Evolutionary conservation across 352 stramenopile species (phyloP).

Genomic region (Phytophthora idaei): DNA sequence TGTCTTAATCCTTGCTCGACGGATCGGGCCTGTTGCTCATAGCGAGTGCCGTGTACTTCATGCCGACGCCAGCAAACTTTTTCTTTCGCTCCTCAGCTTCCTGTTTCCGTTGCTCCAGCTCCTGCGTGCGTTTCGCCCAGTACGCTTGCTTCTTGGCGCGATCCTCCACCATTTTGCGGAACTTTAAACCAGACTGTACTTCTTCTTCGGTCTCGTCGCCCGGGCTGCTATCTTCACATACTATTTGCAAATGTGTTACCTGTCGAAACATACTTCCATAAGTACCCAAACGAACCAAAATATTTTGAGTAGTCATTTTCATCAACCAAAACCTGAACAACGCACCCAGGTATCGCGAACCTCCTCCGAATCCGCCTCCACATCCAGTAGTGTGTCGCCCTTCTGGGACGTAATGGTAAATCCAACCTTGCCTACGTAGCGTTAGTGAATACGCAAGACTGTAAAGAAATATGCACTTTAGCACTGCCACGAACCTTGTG

Average conservation of each 20-base stretch:
- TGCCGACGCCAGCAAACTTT: conserved; percentile 66
- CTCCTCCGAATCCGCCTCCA: conserved; percentile 74
- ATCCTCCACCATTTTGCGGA: conserved; percentile 81
- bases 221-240: conserved; percentile 62
- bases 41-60: conserved; percentile 86
- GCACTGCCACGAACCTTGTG: conserved; percentile 40
- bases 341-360: conserved; percentile 70
- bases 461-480: not conserved
- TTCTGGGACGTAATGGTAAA: conserved; percentile 67
- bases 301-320: not conserved
- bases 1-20: conserved; percentile 21
- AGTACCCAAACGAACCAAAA: not conserved
- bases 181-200: conserved; percentile 47
- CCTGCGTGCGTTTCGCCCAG: conserved; percentile 76
- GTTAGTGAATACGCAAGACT: not conserved
- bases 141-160: conserved; percentile 78
- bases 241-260: conserved; percentile 74
- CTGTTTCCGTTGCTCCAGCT: conserved; percentile 74
- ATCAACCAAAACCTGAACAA: not conserved
- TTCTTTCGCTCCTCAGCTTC: conserved; percentile 85
- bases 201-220: conserved; percentile 40
- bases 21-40: conserved; percentile 62
- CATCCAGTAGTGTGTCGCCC: conserved; percentile 65
- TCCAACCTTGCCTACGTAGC: conserved; percentile 37
- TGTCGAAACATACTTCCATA: conserved; percentile 16